A percentile compares a stretch with the other conserved stretches of the same genome.
Evolutionary conservation across 129 eudicot species (phyloP).

Genomic region (Pittosporum tobira): DNA sequence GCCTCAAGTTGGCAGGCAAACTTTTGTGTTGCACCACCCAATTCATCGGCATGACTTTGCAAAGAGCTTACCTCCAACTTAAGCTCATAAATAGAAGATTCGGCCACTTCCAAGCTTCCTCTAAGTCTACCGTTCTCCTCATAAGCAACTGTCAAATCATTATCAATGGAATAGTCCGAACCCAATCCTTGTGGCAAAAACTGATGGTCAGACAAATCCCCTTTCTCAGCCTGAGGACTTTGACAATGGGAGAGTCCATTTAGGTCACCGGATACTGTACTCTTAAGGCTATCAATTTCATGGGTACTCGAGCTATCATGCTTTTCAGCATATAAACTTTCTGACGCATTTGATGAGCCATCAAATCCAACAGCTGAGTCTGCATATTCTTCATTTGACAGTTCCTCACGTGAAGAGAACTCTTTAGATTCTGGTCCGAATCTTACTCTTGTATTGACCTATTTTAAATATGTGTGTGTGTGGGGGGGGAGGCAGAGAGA

Average conservation of each 20-base stretch:
- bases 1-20: constrained; percentile 35
- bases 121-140: constrained; percentile 63
- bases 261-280: constrained; percentile 32
- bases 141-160: constrained; percentile 39
- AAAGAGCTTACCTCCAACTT: constrained; percentile 51
- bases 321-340: constrained; percentile 57
- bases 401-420: constrained; percentile 48
- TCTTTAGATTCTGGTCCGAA: constrained; percentile 39
- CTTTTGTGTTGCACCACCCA: constrained; percentile 56
- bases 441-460: constrained; percentile 50
- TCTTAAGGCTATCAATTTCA: constrained; percentile 57
- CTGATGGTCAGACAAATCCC: constrained; percentile 30
- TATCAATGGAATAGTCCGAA: constrained; percentile 45
- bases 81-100: constrained; percentile 67
- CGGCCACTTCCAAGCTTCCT: constrained; percentile 67
- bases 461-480: background rate
- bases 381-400: constrained; percentile 49
- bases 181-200: constrained; percentile 30
- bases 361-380: constrained; percentile 68
- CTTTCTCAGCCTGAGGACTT: constrained; percentile 38
- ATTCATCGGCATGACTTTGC: constrained; percentile 63
- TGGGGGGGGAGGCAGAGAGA: background rate
- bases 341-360: constrained; percentile 75
- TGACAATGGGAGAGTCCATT: constrained; percentile 23
- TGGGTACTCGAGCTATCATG: constrained; percentile 48